Evolutionary conservation across 2,329 filamentous ascomycete genomes (phyloP), one percentile per base, ranked within the genome.

Genomic region (Blumeria hordei): DNA sequence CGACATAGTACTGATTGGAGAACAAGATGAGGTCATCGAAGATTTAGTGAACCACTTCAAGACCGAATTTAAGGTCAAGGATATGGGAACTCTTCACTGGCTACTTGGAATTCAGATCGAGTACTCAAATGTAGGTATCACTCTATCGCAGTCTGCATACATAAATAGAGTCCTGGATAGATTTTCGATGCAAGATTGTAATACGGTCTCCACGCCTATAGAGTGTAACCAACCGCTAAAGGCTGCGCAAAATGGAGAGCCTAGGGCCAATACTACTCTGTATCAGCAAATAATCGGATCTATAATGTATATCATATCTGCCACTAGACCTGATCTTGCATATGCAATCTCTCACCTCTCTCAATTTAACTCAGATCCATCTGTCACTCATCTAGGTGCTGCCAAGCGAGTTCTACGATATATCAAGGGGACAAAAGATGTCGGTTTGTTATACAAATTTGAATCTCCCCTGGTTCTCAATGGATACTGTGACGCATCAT

Each of bases 381-480:
- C 47, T 32, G 8, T 35, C 12, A 35, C 14, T 53, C 33, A 53
- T 33, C 11, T 39, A 39, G 21, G n/a, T n/a, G 50, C 49, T n/a
- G n/a, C 32, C 36, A 51, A 51, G 21, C 28, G 49, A 51, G 33
- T 36, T n/a, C n/a, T 53, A 39, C 11, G 33, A 21, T 39, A 53
- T 39, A n/a, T 53, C 4, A 53, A 53, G n/a, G 50, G 50, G 18
- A 53, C 50, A 37, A 53, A 18, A 35, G 50, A 53, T 18, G 34
- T 18, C 7, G 21, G 28, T 37, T 11, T 53, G 6, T 18, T 28
- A 7, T 53, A 37, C 14, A 53, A 39, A 16, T 37, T 37, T n/a
- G 32, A 39, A 8, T 53, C 34, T 18, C 50, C 33, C 34, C 50
- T 53, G 11, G 11, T 21, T 18, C 50, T 53, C 8, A 53, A 53